Base-by-base conservation (phyloP, 176 grass and related monocot genomes). In the Oryza brachyantha region DNA sequence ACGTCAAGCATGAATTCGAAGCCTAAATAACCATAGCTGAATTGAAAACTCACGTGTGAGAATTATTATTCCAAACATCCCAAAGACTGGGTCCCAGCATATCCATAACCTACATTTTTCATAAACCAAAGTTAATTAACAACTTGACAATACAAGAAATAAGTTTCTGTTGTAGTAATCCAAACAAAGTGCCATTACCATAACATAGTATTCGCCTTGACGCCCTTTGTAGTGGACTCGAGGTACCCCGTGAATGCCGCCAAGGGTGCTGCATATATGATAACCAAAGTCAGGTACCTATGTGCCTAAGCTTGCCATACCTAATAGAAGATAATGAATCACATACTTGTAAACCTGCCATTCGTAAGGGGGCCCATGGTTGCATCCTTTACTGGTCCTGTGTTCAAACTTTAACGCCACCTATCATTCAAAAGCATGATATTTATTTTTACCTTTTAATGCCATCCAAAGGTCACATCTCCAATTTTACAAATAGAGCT, bases 401-500 rank as follows among this genome's bases (percentile, higher is more conserved):
- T 99, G 92, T 81, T 99, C 96, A 86, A 99, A 99, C 61, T 99
- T 99, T 76, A 99, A 70, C 29, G 96, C 96, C 57, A 99, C 81
- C 96, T 99, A 64, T 41, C 66, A 86, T 60, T 74, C 3, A 70
- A 52, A 83, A 46, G 26, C 50, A 82, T 12, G 8, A 28, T 1
- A 9, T 13, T 79, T 66, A 83, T 35, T 77, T 11, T n/a, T 17
- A 19, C 3, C 41, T 70, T 29, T 66, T 29, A 58, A 63, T 59
- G 80, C 75, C 45, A 17, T 13, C 66, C 32, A 57, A 19, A 84
- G 12, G 54, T 5, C 22, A 45, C 10, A 34, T 61, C 29, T 60
- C 27, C 5, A 67, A 2, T 16, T 68, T 74, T 62, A 57, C 14
- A 50, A 67, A 36, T 57, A 21, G n/a, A 50, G 35, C 68, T 36